Base-by-base conservation (phyloP, 345 rosid genomes). In the Clarkia xantiana region DNA sequence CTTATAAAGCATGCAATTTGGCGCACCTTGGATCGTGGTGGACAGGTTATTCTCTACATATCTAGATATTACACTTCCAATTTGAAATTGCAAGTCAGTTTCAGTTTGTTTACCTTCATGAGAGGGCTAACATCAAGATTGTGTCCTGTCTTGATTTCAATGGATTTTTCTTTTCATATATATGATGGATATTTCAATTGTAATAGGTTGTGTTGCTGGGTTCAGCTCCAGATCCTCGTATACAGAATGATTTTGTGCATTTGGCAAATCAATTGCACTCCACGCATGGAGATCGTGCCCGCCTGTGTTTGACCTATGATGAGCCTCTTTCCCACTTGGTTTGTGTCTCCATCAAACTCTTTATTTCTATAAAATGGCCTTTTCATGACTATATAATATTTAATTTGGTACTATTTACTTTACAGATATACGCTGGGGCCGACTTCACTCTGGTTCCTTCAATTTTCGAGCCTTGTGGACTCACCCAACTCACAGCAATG, bases 311-410 rank as follows among this genome's bases (percentile, higher is more conserved):
- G 71, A 78, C 72, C 49, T 90, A 90, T 40, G 95, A 90, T 67
- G 97, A 90, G 53, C 97, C 97, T 40, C 95, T 90, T 62, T 90
- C 97, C 44, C 97, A 90, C 70, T 62, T 85, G 86, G 97, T 90
- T 62, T 47, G 71, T 14, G 71, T 14, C 45, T 2, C 58, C 55
- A 61, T 47, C 42, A 15, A 42, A 19, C 20, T 58, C 11, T 23
- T 25, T 20, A 22, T 18, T 52, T 58, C 43, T 45, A 38, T 49
- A n/a, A 47, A 15, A 4, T 14, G 14, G 29, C 10, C 4, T 29
- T 5, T 2, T 57, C 14, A 43, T 29, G 18, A 11, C 23, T 9
- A 25, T 34, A 19, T 43, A 23, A 40, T 34, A 16, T 22, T 22
- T 22, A 2, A 22, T 15, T 9, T 46, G 22, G 60, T 41, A 18